These are phyloP conservation scores for Luvunga scandens DNA, from an alignment of 345 rosid species.

Conservation along the genomic window DNA sequence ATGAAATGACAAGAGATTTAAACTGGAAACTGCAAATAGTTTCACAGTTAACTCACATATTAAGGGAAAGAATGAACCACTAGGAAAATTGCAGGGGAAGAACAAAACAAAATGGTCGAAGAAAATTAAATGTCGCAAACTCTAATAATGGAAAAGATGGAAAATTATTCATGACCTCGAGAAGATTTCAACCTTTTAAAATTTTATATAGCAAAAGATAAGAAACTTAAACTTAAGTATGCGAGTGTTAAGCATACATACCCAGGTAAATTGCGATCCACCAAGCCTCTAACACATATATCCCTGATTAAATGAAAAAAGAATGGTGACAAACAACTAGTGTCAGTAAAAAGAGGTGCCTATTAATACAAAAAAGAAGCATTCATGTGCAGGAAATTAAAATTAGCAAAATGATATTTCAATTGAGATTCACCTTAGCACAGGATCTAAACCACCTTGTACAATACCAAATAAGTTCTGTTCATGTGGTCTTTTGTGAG, in stretches of 20 bases:
- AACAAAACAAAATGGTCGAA: not conserved
- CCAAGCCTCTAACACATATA: conserved; percentile 71
- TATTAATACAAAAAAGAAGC: not conserved
- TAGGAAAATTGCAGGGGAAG: not conserved
- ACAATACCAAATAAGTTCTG: conserved; percentile 82
- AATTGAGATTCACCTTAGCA: conserved; percentile 45
- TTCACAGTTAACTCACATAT: not conserved
- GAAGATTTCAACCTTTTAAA: not conserved
- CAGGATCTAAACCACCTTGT: conserved; percentile 81
- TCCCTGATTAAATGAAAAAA: conserved; percentile 41
- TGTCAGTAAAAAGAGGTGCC: not conserved
- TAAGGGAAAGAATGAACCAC: not conserved
- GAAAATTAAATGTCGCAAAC: not conserved
- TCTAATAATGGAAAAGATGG: not conserved
- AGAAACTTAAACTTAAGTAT: not conserved
- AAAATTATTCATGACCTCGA: not conserved
- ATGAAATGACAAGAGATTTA: not conserved
- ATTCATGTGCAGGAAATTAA: not conserved
- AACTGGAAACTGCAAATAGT: not conserved
- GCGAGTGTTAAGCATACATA: conserved; percentile 25
- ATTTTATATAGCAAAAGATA: not conserved
- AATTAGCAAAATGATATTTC: not conserved
- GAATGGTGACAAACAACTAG: conserved; percentile 1
- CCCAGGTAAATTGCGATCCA: conserved; percentile 76
- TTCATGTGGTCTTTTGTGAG: conserved; percentile 66